These are phyloP conservation scores for Cynara cardunculus DNA, from an alignment of 129 eudicot genomes.

Conservation along the genomic window DNA sequence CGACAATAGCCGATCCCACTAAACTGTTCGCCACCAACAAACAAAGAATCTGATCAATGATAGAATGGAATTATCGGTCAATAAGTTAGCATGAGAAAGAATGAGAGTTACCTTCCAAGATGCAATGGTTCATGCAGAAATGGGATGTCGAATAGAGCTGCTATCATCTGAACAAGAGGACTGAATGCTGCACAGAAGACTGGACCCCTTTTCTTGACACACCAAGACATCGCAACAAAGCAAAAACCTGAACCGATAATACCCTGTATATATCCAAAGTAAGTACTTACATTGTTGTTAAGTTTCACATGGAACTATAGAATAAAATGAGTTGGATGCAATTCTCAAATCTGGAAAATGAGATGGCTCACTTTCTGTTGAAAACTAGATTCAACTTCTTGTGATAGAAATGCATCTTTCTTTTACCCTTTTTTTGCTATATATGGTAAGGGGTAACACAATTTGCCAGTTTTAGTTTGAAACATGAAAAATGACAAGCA, in stretches of 20 bases:
- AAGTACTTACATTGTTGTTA: not conserved
- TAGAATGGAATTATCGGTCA: not conserved
- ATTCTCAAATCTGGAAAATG: not conserved
- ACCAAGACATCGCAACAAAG: slow-evolving; percentile 74
- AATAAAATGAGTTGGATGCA: not conserved
- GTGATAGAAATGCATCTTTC: not conserved
- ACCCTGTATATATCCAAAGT: slow-evolving; percentile 43
- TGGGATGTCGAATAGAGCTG: slow-evolving; percentile 51
- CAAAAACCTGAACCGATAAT: slow-evolving; percentile 66
- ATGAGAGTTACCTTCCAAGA: slow-evolving; percentile 59
- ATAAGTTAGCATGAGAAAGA: not conserved
- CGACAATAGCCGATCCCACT: slow-evolving; percentile 43
- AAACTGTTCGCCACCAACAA: slow-evolving; percentile 27
- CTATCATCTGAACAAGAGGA: slow-evolving; percentile 62
- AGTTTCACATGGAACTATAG: not conserved
- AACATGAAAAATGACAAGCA: not conserved
- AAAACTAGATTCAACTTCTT: not conserved
- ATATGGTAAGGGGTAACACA: not conserved
- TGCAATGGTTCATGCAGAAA: slow-evolving; percentile 62
- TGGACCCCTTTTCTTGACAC: slow-evolving; percentile 78
- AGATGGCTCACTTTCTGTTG: not conserved
- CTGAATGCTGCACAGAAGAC: slow-evolving; percentile 80
- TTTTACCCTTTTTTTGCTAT: not conserved
- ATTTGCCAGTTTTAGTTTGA: not conserved
- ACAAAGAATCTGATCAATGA: not conserved